Conservation (phyloP, 495 filamentous ascomycete genomes). For the Trypethelium eluteriae region DNA sequence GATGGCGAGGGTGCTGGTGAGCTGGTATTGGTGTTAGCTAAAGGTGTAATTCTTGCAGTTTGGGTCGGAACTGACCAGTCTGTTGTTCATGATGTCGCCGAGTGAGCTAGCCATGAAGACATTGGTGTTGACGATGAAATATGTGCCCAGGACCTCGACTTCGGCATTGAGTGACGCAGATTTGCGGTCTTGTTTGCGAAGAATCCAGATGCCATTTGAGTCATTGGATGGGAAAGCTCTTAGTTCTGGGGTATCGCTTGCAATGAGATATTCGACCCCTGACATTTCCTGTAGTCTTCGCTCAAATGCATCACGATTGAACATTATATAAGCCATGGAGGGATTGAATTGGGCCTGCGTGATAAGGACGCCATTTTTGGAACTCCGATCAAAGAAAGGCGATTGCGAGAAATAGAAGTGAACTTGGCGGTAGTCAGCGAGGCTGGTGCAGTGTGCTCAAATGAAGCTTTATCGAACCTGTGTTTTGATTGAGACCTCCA, state of each 20-base stretch:
- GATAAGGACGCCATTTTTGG: conserved; percentile 74
- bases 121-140: conserved; percentile 76
- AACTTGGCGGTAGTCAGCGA: conserved; percentile 36
- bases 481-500: conserved; percentile 7
- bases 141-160: conserved; percentile 64
- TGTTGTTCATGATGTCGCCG: conserved; percentile 63
- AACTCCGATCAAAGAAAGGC: conserved; percentile 82
- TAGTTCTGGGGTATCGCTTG: conserved; percentile 39
- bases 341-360: conserved; percentile 67
- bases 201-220: conserved; percentile 73
- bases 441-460: not conserved
- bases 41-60: conserved; percentile 19
- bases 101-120: conserved; percentile 86
- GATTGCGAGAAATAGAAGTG: conserved; percentile 86
- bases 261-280: conserved; percentile 46
- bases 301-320: conserved; percentile 74
- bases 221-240: conserved; percentile 40
- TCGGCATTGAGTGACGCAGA: conserved; percentile 47
- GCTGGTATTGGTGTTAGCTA: conserved; percentile 33
- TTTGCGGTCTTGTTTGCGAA: conserved; percentile 73
- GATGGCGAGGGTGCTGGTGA: conserved; percentile 55
- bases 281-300: conserved; percentile 65
- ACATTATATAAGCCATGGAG: conserved; percentile 49
- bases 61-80: conserved; percentile 51
- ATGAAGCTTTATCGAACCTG: not conserved